Evolutionary conservation across 768 basidiomycete genomes (phyloP), one percentile per base, ranked within the genome.

Genomic region (Russula olivacea): DNA sequence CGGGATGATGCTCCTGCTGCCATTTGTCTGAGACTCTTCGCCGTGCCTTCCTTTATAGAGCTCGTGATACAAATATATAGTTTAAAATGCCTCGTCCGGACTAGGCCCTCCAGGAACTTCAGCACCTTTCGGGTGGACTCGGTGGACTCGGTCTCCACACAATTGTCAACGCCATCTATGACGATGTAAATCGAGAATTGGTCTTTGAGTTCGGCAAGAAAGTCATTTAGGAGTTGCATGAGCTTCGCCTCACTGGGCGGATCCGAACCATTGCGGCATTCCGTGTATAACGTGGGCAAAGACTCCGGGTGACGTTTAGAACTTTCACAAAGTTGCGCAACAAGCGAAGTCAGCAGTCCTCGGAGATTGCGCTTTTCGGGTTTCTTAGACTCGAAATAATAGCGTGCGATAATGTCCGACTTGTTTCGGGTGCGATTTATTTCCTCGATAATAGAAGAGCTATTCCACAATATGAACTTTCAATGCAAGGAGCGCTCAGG

Each of bases 401-500:
- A 56, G 19, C 21, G 21, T 34, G n/a, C 32, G n/a, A 52, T 34
- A 32, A 52, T 21, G 4, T n/a, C 51, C n/a, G 51, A 52, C 21
- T n/a, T 14, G 7, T 12, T 50, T 17, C 30, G 25, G 40, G n/a
- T 30, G 17, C 1, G 25, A 17, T 30, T 59, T 47, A 59, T 6
- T 12, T 41, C 59, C 28, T 51, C n/a, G 50, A 59, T 52, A 15
- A 53, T 52, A 28, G 50, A 17, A 14, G 59, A 51, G 30, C 50
- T 59, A n/a, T 45, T 23, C n/a, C 23, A 52, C n/a, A 30, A 21
- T 12, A 40, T 53, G 15, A 53, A 34, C 45, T 32, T 9, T 23
- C 11, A 10, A 11, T 6, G 17, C 2, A 19, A 4, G 28, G 12
- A 40, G 32, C 12, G 7, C 8, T 11, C 19, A 6, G 1, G 8